Conservation (phyloP, 2,329 filamentous ascomycete species). For the Apiospora sp. region DNA sequence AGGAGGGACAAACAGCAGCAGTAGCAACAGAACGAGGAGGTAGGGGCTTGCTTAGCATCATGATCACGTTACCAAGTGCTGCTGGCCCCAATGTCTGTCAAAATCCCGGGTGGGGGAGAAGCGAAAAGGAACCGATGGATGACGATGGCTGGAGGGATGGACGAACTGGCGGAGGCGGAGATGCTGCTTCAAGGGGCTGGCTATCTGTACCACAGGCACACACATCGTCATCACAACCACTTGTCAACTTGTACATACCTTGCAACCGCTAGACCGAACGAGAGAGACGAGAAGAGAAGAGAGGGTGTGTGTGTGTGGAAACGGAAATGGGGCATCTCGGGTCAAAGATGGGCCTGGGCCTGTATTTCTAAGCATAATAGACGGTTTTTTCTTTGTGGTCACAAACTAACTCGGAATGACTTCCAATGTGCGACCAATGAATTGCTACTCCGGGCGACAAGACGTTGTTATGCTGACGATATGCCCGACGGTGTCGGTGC, state of each 20-base stretch:
- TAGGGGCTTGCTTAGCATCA: neutral
- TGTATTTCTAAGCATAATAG: slow-evolving; percentile 24
- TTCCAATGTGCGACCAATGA: neutral
- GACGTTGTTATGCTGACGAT: neutral
- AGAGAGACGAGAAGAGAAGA: neutral
- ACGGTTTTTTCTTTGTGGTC: slow-evolving; percentile 22
- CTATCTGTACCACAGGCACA: neutral
- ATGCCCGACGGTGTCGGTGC: neutral
- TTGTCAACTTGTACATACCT: slow-evolving; percentile 21
- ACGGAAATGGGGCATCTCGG: slow-evolving; percentile 6
- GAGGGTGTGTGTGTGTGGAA: neutral
- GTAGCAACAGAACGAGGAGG: neutral
- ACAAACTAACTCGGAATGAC: neutral
- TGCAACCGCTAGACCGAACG: neutral
- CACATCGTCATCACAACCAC: neutral
- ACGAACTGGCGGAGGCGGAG: neutral
- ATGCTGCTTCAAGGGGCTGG: neutral
- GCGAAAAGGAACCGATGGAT: neutral
- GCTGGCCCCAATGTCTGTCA: neutral
- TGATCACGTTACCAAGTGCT: neutral
- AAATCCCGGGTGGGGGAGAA: too few species aligned
- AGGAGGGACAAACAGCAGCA: neutral
- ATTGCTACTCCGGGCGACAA: neutral
- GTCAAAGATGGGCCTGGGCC: slow-evolving; percentile 13
- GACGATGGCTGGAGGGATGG: neutral